A percentile compares a stretch with the other conserved stretches of the same genome.
Evolutionary conservation across 768 basidiomycete species (phyloP).

Genomic region (Lactifluus echinatus): DNA sequence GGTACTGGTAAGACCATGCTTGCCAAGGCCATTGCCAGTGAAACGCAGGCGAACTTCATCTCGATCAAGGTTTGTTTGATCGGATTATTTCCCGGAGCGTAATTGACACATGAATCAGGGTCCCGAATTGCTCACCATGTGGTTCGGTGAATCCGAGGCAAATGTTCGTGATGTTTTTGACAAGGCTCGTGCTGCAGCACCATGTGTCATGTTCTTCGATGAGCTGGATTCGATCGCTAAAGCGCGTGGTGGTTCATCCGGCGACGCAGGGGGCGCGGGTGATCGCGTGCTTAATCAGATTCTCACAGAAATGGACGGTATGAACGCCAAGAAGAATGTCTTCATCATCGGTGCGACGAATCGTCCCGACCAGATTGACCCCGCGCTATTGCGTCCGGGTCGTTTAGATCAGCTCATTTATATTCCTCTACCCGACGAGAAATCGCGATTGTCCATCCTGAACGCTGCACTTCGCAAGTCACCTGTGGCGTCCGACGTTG

Average conservation of each 20-base stretch:
- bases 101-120: slow-evolving; percentile 41
- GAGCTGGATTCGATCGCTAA: slow-evolving; percentile 99
- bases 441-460: slow-evolving; percentile 85
- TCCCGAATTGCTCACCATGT: slow-evolving; percentile 97
- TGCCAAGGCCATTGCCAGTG: slow-evolving; percentile 98
- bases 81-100: neutral
- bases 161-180: slow-evolving; percentile 99
- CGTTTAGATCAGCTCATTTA: slow-evolving; percentile 99
- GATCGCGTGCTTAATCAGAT: slow-evolving; percentile 98
- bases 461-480: slow-evolving; percentile 87
- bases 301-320: slow-evolving; percentile 97
- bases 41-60: slow-evolving; percentile 99
- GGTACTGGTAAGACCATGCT: slow-evolving; percentile 99
- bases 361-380: slow-evolving; percentile 91
- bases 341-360: slow-evolving; percentile 98
- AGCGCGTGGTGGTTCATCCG: slow-evolving; percentile 76
- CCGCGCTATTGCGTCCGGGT: slow-evolving; percentile 89
- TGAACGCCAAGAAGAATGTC: slow-evolving; percentile 99
- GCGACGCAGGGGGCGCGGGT: slow-evolving; percentile 93
- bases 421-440: slow-evolving; percentile 95
- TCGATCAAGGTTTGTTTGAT: slow-evolving; percentile 79
- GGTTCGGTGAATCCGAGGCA: slow-evolving; percentile 99
- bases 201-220: slow-evolving; percentile 99
- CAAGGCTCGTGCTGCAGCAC: slow-evolving; percentile 98
- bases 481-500: slow-evolving; percentile 74